phyloP scores from a whole-genome alignment of 2,329 filamentous ascomycete genomes.

The Pestalotiopsis sp. region DNA sequence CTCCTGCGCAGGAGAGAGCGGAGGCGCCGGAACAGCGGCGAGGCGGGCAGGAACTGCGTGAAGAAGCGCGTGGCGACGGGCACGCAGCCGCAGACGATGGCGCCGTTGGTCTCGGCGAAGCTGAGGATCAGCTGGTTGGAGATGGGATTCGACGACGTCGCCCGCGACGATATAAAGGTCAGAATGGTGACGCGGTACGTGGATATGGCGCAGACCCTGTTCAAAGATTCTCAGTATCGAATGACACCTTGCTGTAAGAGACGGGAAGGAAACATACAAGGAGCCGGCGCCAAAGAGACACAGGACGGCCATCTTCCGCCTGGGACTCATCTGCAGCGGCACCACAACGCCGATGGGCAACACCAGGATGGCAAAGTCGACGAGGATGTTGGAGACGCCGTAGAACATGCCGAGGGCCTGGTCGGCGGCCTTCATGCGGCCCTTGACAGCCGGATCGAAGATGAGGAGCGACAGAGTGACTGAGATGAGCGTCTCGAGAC shows the following conservation, averaged over 20 bases:
- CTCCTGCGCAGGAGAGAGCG: not conserved
- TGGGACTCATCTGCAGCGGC: constrained; percentile 10
- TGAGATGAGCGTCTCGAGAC: not conserved
- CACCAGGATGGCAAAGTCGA: constrained; percentile 10
- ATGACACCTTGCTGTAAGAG: not conserved
- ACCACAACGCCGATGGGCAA: constrained; percentile 9
- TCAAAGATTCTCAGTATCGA: not conserved
- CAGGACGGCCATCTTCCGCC: constrained; percentile 10
- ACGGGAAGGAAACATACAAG: constrained; percentile 9
- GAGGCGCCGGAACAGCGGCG: not conserved
- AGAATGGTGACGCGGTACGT: constrained; percentile 9
- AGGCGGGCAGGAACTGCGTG: constrained; percentile 8
- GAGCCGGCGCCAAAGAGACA: constrained; percentile 7
- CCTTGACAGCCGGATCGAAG: not conserved
- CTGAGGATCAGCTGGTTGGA: constrained; percentile 5
- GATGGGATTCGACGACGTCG: not conserved
- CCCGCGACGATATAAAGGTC: constrained; percentile 4
- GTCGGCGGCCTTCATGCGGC: constrained; percentile 4
- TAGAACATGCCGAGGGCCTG: constrained; percentile 17
- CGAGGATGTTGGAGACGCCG: constrained; percentile 11
- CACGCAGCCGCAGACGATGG: constrained; percentile 13
- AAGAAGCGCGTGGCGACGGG: constrained; percentile 13
- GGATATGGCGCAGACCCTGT: constrained; percentile 13
- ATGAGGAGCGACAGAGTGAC: not conserved
- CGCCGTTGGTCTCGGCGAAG: constrained; percentile 16